A percentile compares a stretch with the other conserved stretches of the same genome.
phyloP scores from a whole-genome alignment of 1,139 yeast species.

The Nakaseomyces sp. region DNA sequence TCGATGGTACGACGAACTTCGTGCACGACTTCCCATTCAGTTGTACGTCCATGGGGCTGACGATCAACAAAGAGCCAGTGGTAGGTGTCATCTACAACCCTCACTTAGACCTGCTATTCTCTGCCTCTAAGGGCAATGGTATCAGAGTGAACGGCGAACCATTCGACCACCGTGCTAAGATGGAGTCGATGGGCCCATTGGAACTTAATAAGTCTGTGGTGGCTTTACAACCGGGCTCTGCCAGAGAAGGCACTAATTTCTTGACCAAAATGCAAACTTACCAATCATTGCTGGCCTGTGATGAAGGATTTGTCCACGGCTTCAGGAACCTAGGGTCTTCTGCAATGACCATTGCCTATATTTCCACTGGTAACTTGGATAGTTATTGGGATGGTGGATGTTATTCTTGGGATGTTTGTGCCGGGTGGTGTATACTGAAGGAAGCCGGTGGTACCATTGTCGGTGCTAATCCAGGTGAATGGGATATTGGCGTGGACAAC shows the following conservation, averaged over 20 bases:
- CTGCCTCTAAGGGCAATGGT: constrained; percentile 46
- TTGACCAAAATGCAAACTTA: constrained; percentile 42
- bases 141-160: constrained; percentile 40
- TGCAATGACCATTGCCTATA: constrained; percentile 48
- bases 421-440: constrained; percentile 50
- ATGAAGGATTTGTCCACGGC: constrained; percentile 49
- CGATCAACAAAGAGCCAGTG: constrained; percentile 40
- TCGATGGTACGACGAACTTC: constrained; percentile 56
- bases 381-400: constrained; percentile 61
- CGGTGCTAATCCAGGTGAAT: constrained; percentile 42
- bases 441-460: constrained; percentile 53
- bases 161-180: constrained; percentile 33
- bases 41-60: constrained; percentile 51
- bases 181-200: constrained; percentile 31
- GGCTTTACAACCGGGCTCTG: constrained; percentile 55
- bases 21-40: constrained; percentile 52
- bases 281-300: constrained; percentile 37
- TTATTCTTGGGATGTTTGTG: constrained; percentile 58
- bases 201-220: constrained; percentile 43
- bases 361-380: constrained; percentile 48
- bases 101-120: constrained; percentile 40
- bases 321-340: constrained; percentile 52
- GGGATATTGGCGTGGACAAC: constrained; percentile 41
- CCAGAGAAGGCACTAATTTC: constrained; percentile 43
- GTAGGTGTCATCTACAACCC: constrained; percentile 57